These are phyloP conservation scores for Calonectria ilicicola DNA, from an alignment of 2,329 filamentous ascomycete genomes.

Conservation along the genomic window DNA sequence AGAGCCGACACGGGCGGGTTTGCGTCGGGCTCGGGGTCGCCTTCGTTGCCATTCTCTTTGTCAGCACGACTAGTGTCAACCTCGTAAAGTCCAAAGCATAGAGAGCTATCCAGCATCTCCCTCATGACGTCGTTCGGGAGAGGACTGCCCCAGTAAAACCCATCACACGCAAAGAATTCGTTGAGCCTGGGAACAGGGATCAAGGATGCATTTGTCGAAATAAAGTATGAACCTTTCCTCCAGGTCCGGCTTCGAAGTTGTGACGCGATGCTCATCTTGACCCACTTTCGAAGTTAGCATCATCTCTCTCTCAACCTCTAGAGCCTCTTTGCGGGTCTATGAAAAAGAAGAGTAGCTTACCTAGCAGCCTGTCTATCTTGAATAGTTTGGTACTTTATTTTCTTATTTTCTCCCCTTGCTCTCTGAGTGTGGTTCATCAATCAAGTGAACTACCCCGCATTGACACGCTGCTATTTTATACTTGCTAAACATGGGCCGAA, in stretches of 20 bases:
- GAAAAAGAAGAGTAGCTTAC: not conserved
- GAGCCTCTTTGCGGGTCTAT: not conserved
- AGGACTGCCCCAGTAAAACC: conserved; percentile 66
- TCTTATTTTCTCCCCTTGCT: not conserved
- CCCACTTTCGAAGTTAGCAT: not conserved
- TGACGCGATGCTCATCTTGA: conserved; percentile 18
- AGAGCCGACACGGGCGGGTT: not conserved
- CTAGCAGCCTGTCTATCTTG: not conserved
- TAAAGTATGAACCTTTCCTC: conserved; percentile 11
- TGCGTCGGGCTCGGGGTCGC: not conserved
- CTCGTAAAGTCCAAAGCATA: conserved; percentile 68
- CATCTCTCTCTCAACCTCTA: not conserved
- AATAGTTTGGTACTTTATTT: not conserved
- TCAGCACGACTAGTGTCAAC: not conserved
- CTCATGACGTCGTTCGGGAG: conserved; percentile 57
- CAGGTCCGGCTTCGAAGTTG: conserved; percentile 13
- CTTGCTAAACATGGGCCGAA: not conserved
- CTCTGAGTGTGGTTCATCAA: not conserved
- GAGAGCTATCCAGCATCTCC: conserved; percentile 61
- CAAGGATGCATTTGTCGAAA: conserved; percentile 19
- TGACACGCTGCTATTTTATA: not conserved
- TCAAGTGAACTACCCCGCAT: not conserved
- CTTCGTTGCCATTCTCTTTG: not conserved
- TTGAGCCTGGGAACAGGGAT: conserved; percentile 53
- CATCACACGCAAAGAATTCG: conserved; percentile 60